These are phyloP conservation scores for Fimicolochytrium jonesii DNA, from an alignment of 192 early-diverging fungal species.

Conservation along the genomic window DNA sequence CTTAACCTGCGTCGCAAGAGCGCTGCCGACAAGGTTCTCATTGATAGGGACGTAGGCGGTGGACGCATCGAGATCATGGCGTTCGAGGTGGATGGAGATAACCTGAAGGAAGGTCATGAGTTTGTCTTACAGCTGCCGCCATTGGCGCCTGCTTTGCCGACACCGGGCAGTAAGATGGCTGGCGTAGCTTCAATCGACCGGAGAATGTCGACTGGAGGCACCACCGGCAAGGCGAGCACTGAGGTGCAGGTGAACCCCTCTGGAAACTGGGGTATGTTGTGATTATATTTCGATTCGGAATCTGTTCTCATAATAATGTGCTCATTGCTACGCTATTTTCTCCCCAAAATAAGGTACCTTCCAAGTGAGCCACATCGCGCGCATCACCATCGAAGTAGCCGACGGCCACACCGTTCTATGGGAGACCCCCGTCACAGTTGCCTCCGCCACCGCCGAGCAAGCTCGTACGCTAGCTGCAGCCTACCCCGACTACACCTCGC, in stretches of 20 bases:
- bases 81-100: constrained; percentile 21
- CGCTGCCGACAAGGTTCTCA: background rate
- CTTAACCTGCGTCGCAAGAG: constrained; percentile 5
- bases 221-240: background rate
- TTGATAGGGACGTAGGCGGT: constrained; percentile 19
- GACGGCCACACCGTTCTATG: constrained; percentile 25
- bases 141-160: constrained; percentile 9
- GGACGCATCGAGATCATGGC: constrained; percentile 10
- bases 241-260: constrained; percentile 22
- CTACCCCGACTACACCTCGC: constrained; percentile 9
- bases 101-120: constrained; percentile 21
- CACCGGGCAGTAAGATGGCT: constrained; percentile 18
- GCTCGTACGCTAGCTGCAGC: constrained; percentile 2
- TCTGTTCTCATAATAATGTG: no score
- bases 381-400: constrained; percentile 21
- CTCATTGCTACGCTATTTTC: background rate
- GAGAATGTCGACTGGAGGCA: constrained; percentile 18
- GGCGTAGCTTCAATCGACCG: constrained; percentile 14
- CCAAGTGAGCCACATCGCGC: constrained; percentile 15
- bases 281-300: no score
- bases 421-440: constrained; percentile 20
- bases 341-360: constrained; percentile 15
- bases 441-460: constrained; percentile 4
- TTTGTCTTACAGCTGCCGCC: constrained; percentile 12
- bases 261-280: constrained; percentile 23